Evolutionary conservation across 2,329 filamentous ascomycete genomes (phyloP).

Genomic region (Proliferodiscus dingleyae): DNA sequence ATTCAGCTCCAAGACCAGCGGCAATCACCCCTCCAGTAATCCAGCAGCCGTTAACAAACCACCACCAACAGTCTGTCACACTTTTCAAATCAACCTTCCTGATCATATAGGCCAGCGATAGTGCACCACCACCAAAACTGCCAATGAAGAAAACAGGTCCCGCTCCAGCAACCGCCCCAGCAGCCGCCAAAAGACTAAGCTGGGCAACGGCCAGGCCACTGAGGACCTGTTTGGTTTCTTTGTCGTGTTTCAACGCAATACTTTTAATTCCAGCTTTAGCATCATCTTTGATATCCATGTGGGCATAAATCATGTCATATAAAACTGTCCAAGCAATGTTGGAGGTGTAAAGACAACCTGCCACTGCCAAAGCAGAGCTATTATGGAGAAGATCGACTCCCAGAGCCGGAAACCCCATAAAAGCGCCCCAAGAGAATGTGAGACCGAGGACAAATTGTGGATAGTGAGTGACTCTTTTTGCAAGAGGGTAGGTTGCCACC

Average conservation of each 20-base stretch:
- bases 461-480: conserved; percentile 83
- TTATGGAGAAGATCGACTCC: conserved; percentile 69
- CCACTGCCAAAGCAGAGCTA: conserved; percentile 57
- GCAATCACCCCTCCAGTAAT: conserved; percentile 61
- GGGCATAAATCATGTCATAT: conserved; percentile 91
- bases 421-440: conserved; percentile 84
- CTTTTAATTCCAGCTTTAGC: conserved; percentile 83
- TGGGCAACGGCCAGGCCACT: conserved; percentile 65
- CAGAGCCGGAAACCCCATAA: conserved; percentile 82
- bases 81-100: conserved; percentile 60
- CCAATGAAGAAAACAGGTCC: conserved; percentile 64
- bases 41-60: conserved; percentile 69
- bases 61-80: conserved; percentile 69
- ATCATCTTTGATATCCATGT: conserved; percentile 87
- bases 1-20: conserved; percentile 54
- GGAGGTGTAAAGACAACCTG: conserved; percentile 66
- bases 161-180: conserved; percentile 62
- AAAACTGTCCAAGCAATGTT: conserved; percentile 83
- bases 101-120: conserved; percentile 63
- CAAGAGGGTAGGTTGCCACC: conserved; percentile 73
- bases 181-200: conserved; percentile 62
- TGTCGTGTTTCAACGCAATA: conserved; percentile 75
- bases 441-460: conserved; percentile 78
- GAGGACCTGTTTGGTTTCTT: conserved; percentile 71
- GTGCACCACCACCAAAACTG: conserved; percentile 59